phyloP scores from a whole-genome alignment of 2,329 filamentous ascomycete genomes.

The Ilyonectria sp. region DNA sequence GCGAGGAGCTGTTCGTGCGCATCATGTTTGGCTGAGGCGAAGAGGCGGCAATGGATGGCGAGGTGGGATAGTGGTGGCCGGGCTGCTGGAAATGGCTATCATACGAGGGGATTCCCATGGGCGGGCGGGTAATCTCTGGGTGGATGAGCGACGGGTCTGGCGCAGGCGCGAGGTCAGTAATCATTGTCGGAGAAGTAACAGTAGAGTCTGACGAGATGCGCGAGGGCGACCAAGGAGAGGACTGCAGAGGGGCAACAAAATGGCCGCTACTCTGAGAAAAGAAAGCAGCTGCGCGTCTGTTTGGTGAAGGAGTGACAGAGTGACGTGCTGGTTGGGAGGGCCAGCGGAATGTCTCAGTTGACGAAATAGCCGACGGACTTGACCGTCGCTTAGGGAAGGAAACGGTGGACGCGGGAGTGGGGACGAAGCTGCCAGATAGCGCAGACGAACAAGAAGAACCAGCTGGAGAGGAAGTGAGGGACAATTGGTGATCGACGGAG shows the following conservation, averaged over 20 bases:
- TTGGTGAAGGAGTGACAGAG: slow-evolving; percentile 36
- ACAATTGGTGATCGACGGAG: slow-evolving; percentile 36
- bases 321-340: slow-evolving; percentile 37
- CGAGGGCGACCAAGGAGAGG: slow-evolving; percentile 25
- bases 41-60: slow-evolving; percentile 73
- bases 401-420: slow-evolving; percentile 22
- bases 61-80: slow-evolving; percentile 68
- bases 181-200: slow-evolving; percentile 37
- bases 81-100: slow-evolving; percentile 65
- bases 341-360: slow-evolving; percentile 47
- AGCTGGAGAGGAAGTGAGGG: slow-evolving; percentile 42
- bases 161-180: slow-evolving; percentile 55
- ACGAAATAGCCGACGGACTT: slow-evolving; percentile 36
- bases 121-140: slow-evolving; percentile 65
- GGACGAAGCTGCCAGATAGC: slow-evolving; percentile 34
- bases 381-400: slow-evolving; percentile 34
- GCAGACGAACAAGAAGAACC: slow-evolving; percentile 55
- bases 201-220: slow-evolving; percentile 21
- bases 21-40: slow-evolving; percentile 63
- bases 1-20: slow-evolving; percentile 75
- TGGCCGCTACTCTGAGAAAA: slow-evolving; percentile 43
- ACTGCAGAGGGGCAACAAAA: slow-evolving; percentile 39
- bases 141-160: slow-evolving; percentile 72
- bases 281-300: slow-evolving; percentile 40
- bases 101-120: slow-evolving; percentile 63